A percentile compares a stretch with the other conserved stretches of the same genome.
Conservation (phyloP, 495 filamentous ascomycete species). For the Endocarpon pusillum region DNA sequence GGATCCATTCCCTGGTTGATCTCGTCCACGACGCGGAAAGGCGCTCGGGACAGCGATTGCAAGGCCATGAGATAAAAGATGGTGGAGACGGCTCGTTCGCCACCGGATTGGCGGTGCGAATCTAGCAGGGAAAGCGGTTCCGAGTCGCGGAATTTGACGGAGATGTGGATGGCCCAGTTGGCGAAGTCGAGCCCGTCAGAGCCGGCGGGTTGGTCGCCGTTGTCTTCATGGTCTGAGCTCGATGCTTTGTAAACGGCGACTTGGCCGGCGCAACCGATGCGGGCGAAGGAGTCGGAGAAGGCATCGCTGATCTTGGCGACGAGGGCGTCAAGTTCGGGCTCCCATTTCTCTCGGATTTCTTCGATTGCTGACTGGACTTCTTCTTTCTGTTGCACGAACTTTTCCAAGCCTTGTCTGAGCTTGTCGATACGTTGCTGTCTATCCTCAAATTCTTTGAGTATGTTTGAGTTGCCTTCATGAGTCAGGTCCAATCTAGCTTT, state of each 20-base stretch:
- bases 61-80: constrained; percentile 99
- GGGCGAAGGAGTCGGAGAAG: constrained; percentile 76
- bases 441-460: constrained; percentile 64
- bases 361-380: constrained; percentile 37
- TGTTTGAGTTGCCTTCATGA: constrained; percentile 57
- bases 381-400: constrained; percentile 27
- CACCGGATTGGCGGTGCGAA: constrained; percentile 86
- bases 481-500: constrained; percentile 59
- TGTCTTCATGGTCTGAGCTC: constrained; percentile 7
- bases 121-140: constrained; percentile 73
- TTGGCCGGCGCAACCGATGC: constrained; percentile 91
- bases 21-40: constrained; percentile 98
- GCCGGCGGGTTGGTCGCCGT: not conserved
- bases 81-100: constrained; percentile 88
- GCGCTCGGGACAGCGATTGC: constrained; percentile 79
- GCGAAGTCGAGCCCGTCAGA: constrained; percentile 66
- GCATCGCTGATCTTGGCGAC: constrained; percentile 70
- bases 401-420: constrained; percentile 30
- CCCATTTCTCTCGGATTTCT: constrained; percentile 48
- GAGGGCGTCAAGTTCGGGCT: constrained; percentile 65
- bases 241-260: constrained; percentile 50
- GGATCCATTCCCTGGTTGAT: constrained; percentile 99
- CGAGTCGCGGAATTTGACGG: constrained; percentile 80
- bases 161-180: constrained; percentile 83
- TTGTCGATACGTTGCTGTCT: constrained; percentile 42